phyloP scores from a whole-genome alignment of 2,329 filamentous ascomycete species.

The Nectriaceae sp. region DNA sequence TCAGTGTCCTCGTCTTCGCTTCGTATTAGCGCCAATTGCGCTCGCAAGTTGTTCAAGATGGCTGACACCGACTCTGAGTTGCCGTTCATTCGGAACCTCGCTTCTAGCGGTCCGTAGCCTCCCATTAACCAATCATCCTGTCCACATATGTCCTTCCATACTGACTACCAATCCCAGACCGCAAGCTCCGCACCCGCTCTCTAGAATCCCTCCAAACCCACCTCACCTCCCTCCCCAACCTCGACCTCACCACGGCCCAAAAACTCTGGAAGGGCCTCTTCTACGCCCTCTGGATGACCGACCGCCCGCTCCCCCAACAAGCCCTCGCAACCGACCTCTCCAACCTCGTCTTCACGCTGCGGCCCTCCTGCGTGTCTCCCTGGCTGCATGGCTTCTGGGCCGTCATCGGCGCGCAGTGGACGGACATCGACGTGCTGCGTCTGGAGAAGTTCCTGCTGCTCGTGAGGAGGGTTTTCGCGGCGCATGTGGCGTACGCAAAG shows the following conservation, averaged over 20 bases:
- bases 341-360: slow-evolving; percentile 60
- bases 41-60: slow-evolving; percentile 15
- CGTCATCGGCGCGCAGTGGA: slow-evolving; percentile 70
- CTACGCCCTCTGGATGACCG: slow-evolving; percentile 92
- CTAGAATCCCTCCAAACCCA: slow-evolving; percentile 77
- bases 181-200: slow-evolving; percentile 74
- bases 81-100: slow-evolving; percentile 82
- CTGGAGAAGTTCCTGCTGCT: slow-evolving; percentile 94
- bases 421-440: slow-evolving; percentile 71
- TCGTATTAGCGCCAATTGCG: not conserved
- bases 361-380: slow-evolving; percentile 41
- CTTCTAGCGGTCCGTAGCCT: slow-evolving; percentile 72
- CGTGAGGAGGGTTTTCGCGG: slow-evolving; percentile 74
- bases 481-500: slow-evolving; percentile 58
- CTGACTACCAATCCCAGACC: slow-evolving; percentile 56
- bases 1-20: too few species aligned
- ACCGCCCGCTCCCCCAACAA: slow-evolving; percentile 86
- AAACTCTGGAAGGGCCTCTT: slow-evolving; percentile 96
- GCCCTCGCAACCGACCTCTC: slow-evolving; percentile 78
- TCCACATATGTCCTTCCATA: not conserved
- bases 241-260: slow-evolving; percentile 71
- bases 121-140: too few species aligned
- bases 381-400: slow-evolving; percentile 71
- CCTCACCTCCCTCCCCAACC: slow-evolving; percentile 62
- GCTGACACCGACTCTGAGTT: slow-evolving; percentile 46